Base-by-base conservation (phyloP, 139 green algal species). In the Marvania coccoides region DNA sequence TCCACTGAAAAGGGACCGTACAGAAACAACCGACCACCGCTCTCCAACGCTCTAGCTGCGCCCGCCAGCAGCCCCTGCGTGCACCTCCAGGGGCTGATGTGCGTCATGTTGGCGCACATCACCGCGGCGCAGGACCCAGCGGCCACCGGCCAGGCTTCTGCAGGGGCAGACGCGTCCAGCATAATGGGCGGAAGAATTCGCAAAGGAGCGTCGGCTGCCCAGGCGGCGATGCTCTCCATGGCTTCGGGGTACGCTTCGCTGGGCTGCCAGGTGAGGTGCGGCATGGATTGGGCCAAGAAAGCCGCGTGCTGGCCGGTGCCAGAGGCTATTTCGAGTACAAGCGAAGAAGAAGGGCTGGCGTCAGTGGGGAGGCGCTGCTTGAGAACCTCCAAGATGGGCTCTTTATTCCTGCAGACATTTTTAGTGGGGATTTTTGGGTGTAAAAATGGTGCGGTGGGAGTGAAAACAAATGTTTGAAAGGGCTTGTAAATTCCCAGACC, bases 1-100 rank as follows among this genome's bases (percentile, higher is more conserved):
- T 81, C 54, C 4, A 80, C 37, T 9, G 48, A 71, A 63, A 86
- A 88, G 39, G 79, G 79, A 6, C 82, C 82, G 66, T 88, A 88
- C 4, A 84, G 46, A 28, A 80, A 62, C 12, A 84, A 54, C 15
- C 47, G 10, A 1, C 76, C 76, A 9, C 37, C 33, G 0, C 33
- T 48, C 13, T 19, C 12, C 24, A 78, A 42, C 37, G 61, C 28
- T 9, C 38, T 26, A 23, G 56, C 77, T 1, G 81, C 80, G 10
- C 80, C 80, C 6, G 3, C 2, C 23, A 87, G 24, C 34, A 88
- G 58, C 0, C 82, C 82, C 14, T 53, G 28, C 0, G 80, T 88
- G 4, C 67, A 73, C 12, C 30, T 47, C 68, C 69, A 77, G 0
- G 82, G 80, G 0, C 47, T 66, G 54, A 88, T 88, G 72, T 88